Base-by-base conservation (phyloP, 768 basidiomycete genomes). In the Ramaria sp. region DNA sequence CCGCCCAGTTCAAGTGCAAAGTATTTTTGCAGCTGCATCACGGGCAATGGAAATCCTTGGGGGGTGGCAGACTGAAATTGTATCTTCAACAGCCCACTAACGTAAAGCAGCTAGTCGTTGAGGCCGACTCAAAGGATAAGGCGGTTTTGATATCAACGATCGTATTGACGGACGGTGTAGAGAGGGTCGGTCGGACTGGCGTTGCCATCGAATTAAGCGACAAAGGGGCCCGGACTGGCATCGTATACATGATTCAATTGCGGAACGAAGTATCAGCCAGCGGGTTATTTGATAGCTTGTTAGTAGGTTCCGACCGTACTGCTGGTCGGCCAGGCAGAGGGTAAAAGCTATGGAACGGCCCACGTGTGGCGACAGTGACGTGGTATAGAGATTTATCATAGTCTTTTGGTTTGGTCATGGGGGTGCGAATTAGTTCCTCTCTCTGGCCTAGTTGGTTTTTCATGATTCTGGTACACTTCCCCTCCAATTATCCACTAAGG, bases 121-220 rank as follows among this genome's bases (percentile, higher is more conserved):
- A 93, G 70, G 81, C 85, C 7, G 90, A 93, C 60, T 79, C 78
- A 63, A 86, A 81, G 66, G 79, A 83, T 56, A 85, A 84, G 63
- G 75, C 82, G 4, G 75, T 91, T 62, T 69, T 98, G 42, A 93
- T 99, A 61, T 95, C 91, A 42, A 97, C 96, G 6, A 96, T 98
- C 60, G 90, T 99, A 31, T 74, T 97, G 52, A 91, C 86, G 4
- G 94, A 97, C 68, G 96, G 94, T 7, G 95, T 98, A 27, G 96
- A 99, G 71, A 78, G 95, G 47, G 95, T 99, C n/a, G 96, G 91
- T 20, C 97, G 95, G 73, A 98, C 95, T 2, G 96, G 96, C 13
- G 86, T 99, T 41, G 96, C 96, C 46, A 86, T 99, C 60, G 95
- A 98, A 70, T 72, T 99, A 52, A 93, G 90, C 69, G 90, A 94